Conservation (phyloP, 2,329 filamentous ascomycete species). For the Claviceps pazoutovae region DNA sequence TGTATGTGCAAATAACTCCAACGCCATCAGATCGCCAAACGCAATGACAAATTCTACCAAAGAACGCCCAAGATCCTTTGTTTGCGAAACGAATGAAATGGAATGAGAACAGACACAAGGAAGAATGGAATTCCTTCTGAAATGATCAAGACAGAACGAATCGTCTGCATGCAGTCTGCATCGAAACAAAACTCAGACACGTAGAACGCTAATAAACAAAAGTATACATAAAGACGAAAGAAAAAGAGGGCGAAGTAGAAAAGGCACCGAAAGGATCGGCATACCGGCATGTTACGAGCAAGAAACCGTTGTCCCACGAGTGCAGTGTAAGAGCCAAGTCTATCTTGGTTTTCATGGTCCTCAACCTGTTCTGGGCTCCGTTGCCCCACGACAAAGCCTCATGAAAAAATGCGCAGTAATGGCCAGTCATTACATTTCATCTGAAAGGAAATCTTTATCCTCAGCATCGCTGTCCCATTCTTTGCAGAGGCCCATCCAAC, state of each 20-base stretch:
- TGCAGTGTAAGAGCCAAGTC: neutral
- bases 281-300: neutral
- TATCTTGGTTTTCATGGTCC: neutral
- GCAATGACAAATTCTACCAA: neutral
- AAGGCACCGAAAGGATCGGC: neutral
- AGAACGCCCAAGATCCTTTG: neutral
- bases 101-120: neutral
- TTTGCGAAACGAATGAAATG: neutral
- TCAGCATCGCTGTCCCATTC: constrained; percentile 18
- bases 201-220: neutral
- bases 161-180: neutral
- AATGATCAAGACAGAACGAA: neutral
- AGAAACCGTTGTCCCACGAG: neutral
- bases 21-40: constrained; percentile 2
- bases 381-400: neutral
- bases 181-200: neutral
- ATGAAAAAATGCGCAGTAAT: neutral
- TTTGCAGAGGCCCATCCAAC: constrained; percentile 29
- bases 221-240: neutral
- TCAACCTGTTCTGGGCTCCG: neutral
- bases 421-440: constrained; percentile 16
- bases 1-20: neutral
- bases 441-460: constrained; percentile 13
- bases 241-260: neutral
- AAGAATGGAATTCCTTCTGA: neutral